A percentile compares a stretch with the other conserved stretches of the same genome.
Conservation (phyloP, 2,329 filamentous ascomycete species). For the Mariannaea elegans region DNA sequence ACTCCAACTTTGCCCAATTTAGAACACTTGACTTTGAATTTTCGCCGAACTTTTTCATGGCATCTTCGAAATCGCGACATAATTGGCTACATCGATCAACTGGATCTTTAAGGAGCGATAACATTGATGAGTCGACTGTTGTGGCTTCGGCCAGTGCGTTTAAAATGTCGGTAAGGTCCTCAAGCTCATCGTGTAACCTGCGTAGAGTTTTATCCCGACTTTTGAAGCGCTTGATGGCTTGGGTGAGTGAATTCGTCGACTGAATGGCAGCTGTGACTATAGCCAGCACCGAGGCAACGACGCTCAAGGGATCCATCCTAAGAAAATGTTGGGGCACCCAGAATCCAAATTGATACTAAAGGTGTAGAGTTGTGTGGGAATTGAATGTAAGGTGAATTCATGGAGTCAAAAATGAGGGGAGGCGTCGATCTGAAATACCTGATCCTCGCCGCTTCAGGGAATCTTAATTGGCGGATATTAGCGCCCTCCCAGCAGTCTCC, state of each 20-base stretch:
- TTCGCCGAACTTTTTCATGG: conserved; percentile 46
- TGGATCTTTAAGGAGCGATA: conserved; percentile 46
- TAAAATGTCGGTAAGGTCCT: conserved; percentile 46
- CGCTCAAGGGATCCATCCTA: conserved; percentile 48
- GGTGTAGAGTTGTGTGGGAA: too few relatives aligned
- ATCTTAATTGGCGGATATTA: too few relatives aligned
- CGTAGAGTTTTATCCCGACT: conserved; percentile 46
- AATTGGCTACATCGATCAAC: conserved; percentile 47
- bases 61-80: conserved; percentile 47
- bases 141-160: conserved; percentile 38
- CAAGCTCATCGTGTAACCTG: conserved; percentile 45
- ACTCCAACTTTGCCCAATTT: conserved; percentile 53
- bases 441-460: too few relatives aligned
- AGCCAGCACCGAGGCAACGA: conserved; percentile 44
- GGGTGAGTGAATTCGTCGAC: conserved; percentile 45
- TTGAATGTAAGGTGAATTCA: too few relatives aligned
- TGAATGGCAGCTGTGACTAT: conserved; percentile 46
- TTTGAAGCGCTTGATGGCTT: conserved; percentile 46
- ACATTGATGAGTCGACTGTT: conserved; percentile 37
- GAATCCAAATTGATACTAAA: too few relatives aligned
- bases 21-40: conserved; percentile 46
- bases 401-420: too few relatives aligned
- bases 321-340: too few relatives aligned
- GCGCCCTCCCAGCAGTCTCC: too few relatives aligned
- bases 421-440: too few relatives aligned